Base-by-base conservation (phyloP, 805 yeast species). In the Clavispora phyllophila region DNA sequence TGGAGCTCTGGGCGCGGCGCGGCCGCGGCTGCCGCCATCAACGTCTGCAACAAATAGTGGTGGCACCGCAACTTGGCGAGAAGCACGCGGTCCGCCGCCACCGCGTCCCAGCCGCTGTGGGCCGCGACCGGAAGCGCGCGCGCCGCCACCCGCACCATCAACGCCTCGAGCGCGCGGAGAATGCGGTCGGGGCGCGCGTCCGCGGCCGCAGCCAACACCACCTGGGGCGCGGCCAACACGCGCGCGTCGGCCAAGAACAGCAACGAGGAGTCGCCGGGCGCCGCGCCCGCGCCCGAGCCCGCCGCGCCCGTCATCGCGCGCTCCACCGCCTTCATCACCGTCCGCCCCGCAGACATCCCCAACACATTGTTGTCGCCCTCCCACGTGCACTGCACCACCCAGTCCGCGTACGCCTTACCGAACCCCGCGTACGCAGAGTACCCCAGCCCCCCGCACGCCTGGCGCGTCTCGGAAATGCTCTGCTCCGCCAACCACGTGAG, bases 341-440 rank as follows among this genome's bases (percentile, higher is more conserved):
- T 63, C 47, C 68, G 61, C 55, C 75, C 74, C 41, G 63, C 67
- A 40, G 65, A 58, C 57, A 68, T 55, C 35, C 66, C 70, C 53
- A 70, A 62, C 34, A 70, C 74, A 50, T 63, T 70, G 60, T 70
- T 70, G 53, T 70, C 75, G 56, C 75, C 75, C 57, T 70, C 75
- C 75, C 75, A 70, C 24, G 75, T 70, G 57, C 73, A 67, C 57
- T 68, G 73, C 33, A 70, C 75, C 31, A 65, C 73, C 73, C 74
- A 70, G 44, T 70, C 75, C 36, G 65, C 68, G 45, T 61, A 66
- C 33, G 70, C 61, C 55, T 68, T 70, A 42, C 74, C 75, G 43
- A 70, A 70, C 19, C 74, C 75, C 46, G 61, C 61, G 60, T 70
- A 70, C 28, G 68, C 50, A 31, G 72, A 66, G 62, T 70, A 70